Percentiles rank a stretch among this genome's conserved stretches.
phyloP scores from a whole-genome alignment of 2,329 filamentous ascomycete genomes.

The Scedosporium aurantiacum region DNA sequence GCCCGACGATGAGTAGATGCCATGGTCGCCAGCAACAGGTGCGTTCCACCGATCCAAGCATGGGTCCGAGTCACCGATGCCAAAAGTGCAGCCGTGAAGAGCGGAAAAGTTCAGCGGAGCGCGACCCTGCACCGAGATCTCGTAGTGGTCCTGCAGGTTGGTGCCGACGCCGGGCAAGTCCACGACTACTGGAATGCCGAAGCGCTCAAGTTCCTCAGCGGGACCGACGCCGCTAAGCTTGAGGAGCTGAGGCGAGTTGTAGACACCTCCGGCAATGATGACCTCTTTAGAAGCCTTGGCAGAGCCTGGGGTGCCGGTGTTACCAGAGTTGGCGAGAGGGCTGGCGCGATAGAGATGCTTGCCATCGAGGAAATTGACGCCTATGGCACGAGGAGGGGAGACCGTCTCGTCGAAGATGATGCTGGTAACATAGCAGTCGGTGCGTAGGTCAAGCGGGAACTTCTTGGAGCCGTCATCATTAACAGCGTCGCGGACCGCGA shows the following conservation, averaged over 20 bases:
- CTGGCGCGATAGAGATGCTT: constrained; percentile 10
- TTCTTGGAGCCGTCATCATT: background rate
- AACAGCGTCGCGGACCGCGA: background rate
- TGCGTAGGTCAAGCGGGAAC: constrained; percentile 8
- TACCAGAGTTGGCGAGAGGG: background rate
- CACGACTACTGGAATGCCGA: constrained; percentile 28
- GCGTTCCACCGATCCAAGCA: constrained; percentile 15
- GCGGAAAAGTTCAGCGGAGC: constrained; percentile 18
- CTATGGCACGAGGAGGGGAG: constrained; percentile 21
- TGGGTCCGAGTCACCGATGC: constrained; percentile 17
- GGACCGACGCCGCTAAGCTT: constrained; percentile 39
- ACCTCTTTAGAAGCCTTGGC: constrained; percentile 13
- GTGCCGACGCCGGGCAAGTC: constrained; percentile 34
- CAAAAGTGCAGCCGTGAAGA: constrained; percentile 13
- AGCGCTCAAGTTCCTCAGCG: constrained; percentile 22
- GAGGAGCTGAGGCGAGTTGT: constrained; percentile 29
- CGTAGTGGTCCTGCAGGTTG: constrained; percentile 19
- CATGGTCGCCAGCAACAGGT: too few relatives aligned
- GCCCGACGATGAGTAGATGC: too few relatives aligned
- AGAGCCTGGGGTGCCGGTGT: constrained; percentile 7
- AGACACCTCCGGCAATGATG: constrained; percentile 14
- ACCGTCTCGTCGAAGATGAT: constrained; percentile 8
- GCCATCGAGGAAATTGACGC: constrained; percentile 20
- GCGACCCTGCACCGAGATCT: constrained; percentile 22
- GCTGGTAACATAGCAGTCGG: constrained; percentile 8